These are phyloP conservation scores for Gaeumannomyces sp. DNA, from an alignment of 2,329 filamentous ascomycete species.

Conservation along the genomic window DNA sequence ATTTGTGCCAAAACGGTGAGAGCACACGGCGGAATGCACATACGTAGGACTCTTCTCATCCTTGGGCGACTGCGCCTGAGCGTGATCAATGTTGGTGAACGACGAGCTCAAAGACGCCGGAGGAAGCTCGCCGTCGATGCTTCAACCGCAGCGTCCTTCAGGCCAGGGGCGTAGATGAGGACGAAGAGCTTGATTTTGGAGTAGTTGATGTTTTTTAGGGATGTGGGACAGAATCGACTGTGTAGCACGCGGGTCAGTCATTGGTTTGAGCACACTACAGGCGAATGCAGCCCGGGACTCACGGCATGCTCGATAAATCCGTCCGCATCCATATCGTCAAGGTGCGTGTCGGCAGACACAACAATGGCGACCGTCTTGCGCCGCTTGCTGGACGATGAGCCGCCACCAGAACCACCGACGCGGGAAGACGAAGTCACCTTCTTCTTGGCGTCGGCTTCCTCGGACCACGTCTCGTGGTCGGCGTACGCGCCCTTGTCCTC, in stretches of 20 bases:
- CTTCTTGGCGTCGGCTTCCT: conserved; percentile 69
- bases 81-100: conserved; percentile 77
- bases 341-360: conserved; percentile 68
- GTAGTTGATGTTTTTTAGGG: conserved; percentile 67
- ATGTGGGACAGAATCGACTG: conserved; percentile 87
- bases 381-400: conserved; percentile 34
- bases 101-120: conserved; percentile 68
- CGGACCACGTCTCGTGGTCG: conserved; percentile 87
- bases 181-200: conserved; percentile 73
- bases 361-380: conserved; percentile 83
- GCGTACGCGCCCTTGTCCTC: conserved; percentile 74
- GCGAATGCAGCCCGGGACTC: conserved; percentile 32
- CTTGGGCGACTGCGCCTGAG: conserved; percentile 62
- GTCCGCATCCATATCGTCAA: conserved; percentile 53
- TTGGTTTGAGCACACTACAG: neutral
- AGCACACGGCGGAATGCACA: conserved; percentile 21
- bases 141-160: conserved; percentile 60
- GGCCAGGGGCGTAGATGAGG: conserved; percentile 77
- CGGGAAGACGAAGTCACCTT: conserved; percentile 32
- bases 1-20: conserved; percentile 11
- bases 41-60: conserved; percentile 59
- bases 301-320: conserved; percentile 74
- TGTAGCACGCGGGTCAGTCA: neutral
- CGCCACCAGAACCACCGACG: neutral
- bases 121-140: conserved; percentile 42